Base-by-base conservation (phyloP, 495 filamentous ascomycete species). In the Sordaria brevicollis region DNA sequence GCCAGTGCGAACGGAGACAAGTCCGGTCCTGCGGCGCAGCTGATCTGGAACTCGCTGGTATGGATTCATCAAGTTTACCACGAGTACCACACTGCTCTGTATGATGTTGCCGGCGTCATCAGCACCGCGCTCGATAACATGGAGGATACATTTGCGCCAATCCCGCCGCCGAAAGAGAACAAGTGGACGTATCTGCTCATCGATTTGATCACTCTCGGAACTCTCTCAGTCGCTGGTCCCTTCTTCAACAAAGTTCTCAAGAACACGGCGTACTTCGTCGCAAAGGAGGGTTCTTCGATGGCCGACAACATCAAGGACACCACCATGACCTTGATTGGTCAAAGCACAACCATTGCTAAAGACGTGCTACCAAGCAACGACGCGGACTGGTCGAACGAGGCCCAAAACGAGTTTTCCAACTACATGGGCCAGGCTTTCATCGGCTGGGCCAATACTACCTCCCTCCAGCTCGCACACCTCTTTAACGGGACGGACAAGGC, bases 41-140 rank as follows among this genome's bases (percentile, higher is more conserved):
- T 75, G 21, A 78, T 81, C 69, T 79, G 71, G 72, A 76, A 79
- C 66, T 81, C 79, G 6, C 65, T 81, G 15, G 65, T 72, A 17
- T 62, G 43, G 11, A 70, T 80, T 19, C 74, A 79, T 67, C 15
- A 67, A n/a, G 38, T 72, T 38, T 72, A 76, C 69, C 33, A 33
- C 17, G 71, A 72, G 35, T 69, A 71, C 33, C 25, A 38, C 19
- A 33, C 31, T 6, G 66, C 72, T 25, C 39, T 69, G 5, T 34
- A 69, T n/a, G 65, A n/a, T 65, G 54, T 57, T n/a, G 36, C 21
- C 35, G n/a, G 10, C 8, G 3, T 66, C 19, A 65, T 73, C 13
- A 68, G 49, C 70, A 25, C 25, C 25, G 11, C 33, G 15, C 71
- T 75, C 33, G 31, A 70, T 7, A 57, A 78, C 49, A 65, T 80